These are phyloP conservation scores for Coffea canephora DNA, from an alignment of 257 asterid genomes.

Conservation along the genomic window DNA sequence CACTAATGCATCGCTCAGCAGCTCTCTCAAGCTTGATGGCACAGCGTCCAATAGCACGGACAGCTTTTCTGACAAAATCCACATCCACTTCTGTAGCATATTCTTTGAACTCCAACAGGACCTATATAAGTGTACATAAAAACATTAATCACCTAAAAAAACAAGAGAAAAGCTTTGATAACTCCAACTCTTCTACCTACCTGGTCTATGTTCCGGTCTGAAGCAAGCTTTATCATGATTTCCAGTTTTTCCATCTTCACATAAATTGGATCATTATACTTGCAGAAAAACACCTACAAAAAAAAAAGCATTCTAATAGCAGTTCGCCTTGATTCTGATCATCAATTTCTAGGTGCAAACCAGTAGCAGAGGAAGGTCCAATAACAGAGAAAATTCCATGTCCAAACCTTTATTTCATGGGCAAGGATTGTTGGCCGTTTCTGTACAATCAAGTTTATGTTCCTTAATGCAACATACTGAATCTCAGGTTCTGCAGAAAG, in stretches of 20 bases:
- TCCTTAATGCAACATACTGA: constrained; percentile 90
- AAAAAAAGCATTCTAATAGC: constrained; percentile 11
- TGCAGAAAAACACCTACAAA: constrained; percentile 90
- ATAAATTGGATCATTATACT: constrained; percentile 96
- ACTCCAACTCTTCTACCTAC: constrained; percentile 41
- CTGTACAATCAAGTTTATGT: constrained; percentile 95
- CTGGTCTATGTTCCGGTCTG: constrained; percentile 96
- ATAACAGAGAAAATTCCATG: constrained; percentile 2
- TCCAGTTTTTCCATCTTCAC: constrained; percentile 99
- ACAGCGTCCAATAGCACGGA: constrained; percentile 98
- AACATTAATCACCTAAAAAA: constrained; percentile 18
- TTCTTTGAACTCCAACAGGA: constrained; percentile 94
- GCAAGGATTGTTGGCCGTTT: constrained; percentile 96
- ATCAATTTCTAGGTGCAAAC: constrained; percentile 14
- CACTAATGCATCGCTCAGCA: constrained; percentile 98
- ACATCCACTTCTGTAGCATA: constrained; percentile 99
- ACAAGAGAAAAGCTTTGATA: constrained; percentile 14
- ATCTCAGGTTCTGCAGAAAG: constrained; percentile 98
- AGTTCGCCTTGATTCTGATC: not conserved
- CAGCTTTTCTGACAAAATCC: constrained; percentile 98
- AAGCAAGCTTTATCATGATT: constrained; percentile 99
- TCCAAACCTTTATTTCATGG: constrained; percentile 84
- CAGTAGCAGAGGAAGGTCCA: constrained; percentile 6
- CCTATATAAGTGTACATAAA: constrained; percentile 41
- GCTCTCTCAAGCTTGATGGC: constrained; percentile 99